Evolutionary conservation across 2,329 filamentous ascomycete species (phyloP).

Genomic region (Pyrenophora graminea): DNA sequence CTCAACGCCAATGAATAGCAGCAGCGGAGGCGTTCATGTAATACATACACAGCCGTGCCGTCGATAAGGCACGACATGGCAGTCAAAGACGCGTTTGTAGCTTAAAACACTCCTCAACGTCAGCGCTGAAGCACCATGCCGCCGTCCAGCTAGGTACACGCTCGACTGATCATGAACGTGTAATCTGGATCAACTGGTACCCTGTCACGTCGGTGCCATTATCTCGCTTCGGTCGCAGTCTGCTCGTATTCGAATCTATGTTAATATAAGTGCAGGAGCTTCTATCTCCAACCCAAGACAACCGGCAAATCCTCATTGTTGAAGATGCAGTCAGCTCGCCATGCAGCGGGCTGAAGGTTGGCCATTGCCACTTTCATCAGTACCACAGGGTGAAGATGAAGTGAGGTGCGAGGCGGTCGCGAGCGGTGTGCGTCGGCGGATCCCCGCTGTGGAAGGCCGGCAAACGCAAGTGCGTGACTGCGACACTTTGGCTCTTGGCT

Average conservation of each 20-base stretch:
- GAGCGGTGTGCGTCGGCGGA: constrained; percentile 22
- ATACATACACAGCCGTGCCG: background rate
- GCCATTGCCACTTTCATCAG: constrained; percentile 3
- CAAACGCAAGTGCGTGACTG: constrained; percentile 26
- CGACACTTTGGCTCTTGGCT: constrained; percentile 16
- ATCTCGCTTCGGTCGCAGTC: background rate
- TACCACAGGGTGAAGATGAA: constrained; percentile 18
- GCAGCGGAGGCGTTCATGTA: background rate
- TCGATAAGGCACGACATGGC: constrained; percentile 5
- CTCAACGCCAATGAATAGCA: constrained; percentile 4
- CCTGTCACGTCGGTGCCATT: background rate
- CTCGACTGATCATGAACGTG: background rate
- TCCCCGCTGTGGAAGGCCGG: constrained; percentile 22
- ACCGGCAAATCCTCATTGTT: background rate
- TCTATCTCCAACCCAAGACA: background rate
- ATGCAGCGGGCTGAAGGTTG: background rate
- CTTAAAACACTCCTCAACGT: background rate
- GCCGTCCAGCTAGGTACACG: background rate
- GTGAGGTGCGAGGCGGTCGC: constrained; percentile 24
- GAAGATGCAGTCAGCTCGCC: constrained; percentile 4
- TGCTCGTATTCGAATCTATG: constrained; percentile 4
- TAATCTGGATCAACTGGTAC: background rate
- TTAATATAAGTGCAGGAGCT: constrained; percentile 2
- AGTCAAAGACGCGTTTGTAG: background rate
- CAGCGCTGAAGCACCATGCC: background rate